phyloP scores from a whole-genome alignment of 306 rosid genomes.

The Benincasa hispida region DNA sequence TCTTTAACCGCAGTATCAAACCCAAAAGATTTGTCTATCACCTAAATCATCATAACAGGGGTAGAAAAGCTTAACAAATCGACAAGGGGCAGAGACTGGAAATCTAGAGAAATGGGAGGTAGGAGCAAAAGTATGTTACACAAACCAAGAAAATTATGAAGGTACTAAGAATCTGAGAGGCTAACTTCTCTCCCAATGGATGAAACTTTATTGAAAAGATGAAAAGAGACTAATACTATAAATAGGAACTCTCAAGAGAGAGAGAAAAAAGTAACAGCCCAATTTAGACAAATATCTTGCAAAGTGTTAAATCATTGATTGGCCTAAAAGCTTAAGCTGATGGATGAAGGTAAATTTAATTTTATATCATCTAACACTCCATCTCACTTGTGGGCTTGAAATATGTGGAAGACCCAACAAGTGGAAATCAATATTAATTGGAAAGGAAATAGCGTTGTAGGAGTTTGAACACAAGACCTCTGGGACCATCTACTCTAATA shows the following conservation, averaged over 20 bases:
- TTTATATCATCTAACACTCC: too few species aligned
- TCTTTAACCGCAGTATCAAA: conserved; percentile 97
- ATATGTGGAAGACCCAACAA: too few species aligned
- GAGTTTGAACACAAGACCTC: too few species aligned
- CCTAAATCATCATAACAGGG: conserved; percentile 35
- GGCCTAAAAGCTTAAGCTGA: too few species aligned
- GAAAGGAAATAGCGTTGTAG: too few species aligned
- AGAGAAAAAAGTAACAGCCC: background rate
- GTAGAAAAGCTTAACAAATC: background rate
- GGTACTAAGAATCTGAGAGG: background rate
- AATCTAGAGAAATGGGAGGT: background rate
- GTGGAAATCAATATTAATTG: too few species aligned
- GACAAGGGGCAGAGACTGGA: background rate
- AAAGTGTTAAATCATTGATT: too few species aligned
- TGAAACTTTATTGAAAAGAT: background rate
- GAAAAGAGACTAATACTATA: background rate
- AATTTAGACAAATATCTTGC: background rate
- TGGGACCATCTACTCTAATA: too few species aligned
- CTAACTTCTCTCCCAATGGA: background rate
- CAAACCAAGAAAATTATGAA: background rate
- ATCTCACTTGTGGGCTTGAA: too few species aligned
- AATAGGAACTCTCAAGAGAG: background rate
- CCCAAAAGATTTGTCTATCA: conserved; percentile 96
- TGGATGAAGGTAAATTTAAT: too few species aligned
- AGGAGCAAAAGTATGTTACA: background rate